These are phyloP conservation scores for Globisporangium paddicum DNA, from an alignment of 352 stramenopile species.

Conservation along the genomic window DNA sequence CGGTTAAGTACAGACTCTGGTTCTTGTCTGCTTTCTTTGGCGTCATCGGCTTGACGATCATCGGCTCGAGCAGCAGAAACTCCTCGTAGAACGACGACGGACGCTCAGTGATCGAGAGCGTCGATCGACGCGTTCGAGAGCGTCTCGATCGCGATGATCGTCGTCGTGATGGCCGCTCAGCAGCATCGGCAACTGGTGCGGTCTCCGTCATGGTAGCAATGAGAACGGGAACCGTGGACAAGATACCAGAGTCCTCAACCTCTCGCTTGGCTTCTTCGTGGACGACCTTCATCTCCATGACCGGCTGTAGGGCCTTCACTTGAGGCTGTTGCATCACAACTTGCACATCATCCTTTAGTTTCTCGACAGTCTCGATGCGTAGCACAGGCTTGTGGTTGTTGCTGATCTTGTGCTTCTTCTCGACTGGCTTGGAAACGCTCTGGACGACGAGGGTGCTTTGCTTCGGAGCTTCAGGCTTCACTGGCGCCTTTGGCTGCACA, in stretches of 20 bases:
- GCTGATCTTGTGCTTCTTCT: constrained; percentile 1
- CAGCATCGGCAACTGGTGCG: background rate
- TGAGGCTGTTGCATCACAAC: background rate
- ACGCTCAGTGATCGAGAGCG: constrained; percentile 8
- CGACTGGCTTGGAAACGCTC: background rate
- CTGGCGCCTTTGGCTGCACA: background rate
- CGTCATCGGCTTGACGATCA: background rate
- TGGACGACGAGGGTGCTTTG: background rate
- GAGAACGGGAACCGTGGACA: background rate
- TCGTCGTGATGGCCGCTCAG: constrained; percentile 2
- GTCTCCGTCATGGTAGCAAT: background rate
- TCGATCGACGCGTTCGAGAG: constrained; percentile 7
- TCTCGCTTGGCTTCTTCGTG: background rate
- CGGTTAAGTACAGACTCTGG: background rate
- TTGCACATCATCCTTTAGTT: background rate
- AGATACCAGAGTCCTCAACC: background rate
- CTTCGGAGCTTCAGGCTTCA: background rate
- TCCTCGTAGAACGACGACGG: constrained; percentile 11
- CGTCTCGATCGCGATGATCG: constrained; percentile 2
- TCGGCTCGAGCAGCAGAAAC: constrained; percentile 10
- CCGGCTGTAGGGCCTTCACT: background rate
- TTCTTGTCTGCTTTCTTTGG: constrained; percentile 2
- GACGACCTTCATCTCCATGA: background rate
- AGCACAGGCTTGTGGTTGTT: constrained; percentile 2
- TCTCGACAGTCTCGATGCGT: constrained; percentile 1